Evolutionary conservation across 1,284 basidiomycete species (phyloP).

Genomic region (Trametes polyzona): DNA sequence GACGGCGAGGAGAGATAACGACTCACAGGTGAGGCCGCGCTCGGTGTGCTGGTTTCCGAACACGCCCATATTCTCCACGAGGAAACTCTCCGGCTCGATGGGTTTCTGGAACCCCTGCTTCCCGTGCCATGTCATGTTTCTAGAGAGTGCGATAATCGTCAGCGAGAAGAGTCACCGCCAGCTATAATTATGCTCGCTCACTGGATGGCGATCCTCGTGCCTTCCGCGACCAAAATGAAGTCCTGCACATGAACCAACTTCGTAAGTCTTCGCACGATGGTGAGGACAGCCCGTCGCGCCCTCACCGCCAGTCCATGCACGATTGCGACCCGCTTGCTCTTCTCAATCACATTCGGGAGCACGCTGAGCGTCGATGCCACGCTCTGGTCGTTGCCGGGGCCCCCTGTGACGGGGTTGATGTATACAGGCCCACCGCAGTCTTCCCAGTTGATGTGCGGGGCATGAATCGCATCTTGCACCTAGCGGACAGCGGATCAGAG

Average conservation of each 20-base stretch:
- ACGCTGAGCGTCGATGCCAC: slow-evolving; percentile 43
- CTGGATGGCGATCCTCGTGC: slow-evolving; percentile 64
- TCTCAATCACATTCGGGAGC: slow-evolving; percentile 45
- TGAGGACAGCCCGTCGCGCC: not conserved
- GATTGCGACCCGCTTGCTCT: slow-evolving; percentile 43
- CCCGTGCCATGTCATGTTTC: slow-evolving; percentile 46
- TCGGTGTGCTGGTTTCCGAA: slow-evolving; percentile 43
- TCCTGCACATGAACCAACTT: slow-evolving; percentile 40
- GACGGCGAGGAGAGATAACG: not conserved
- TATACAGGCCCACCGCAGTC: slow-evolving; percentile 52
- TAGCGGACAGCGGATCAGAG: slow-evolving; percentile 19
- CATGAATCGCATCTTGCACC: slow-evolving; percentile 65
- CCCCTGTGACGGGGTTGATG: slow-evolving; percentile 41
- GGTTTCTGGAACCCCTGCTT: slow-evolving; percentile 45
- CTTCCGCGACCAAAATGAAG: slow-evolving; percentile 58
- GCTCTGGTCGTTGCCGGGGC: slow-evolving; percentile 38
- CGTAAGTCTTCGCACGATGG: not conserved
- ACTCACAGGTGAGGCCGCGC: slow-evolving; percentile 40
- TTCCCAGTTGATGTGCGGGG: slow-evolving; percentile 57
- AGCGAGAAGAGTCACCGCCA: not conserved
- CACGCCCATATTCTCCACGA: slow-evolving; percentile 40
- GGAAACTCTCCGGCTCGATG: slow-evolving; percentile 41
- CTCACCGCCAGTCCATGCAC: slow-evolving; percentile 32
- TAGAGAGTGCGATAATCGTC: slow-evolving; percentile 3
- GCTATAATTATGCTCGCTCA: slow-evolving; percentile 29